Evolutionary conservation across 345 rosid genomes (phyloP).

Genomic region (Corchorus olitorius): DNA sequence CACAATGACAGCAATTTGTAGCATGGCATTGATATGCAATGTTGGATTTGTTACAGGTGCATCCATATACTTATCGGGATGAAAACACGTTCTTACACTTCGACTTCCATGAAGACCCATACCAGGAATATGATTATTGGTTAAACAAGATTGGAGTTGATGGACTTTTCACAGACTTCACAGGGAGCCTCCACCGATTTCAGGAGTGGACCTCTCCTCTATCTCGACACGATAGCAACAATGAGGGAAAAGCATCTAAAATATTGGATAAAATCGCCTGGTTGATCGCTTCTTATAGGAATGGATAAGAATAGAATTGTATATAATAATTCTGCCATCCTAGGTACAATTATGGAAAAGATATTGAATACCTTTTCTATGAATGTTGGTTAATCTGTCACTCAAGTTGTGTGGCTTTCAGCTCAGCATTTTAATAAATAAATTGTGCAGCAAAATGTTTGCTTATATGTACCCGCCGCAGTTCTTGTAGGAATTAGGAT

Average conservation of each 20-base stretch:
- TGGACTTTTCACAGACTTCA: slow-evolving; percentile 92
- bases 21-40: background rate
- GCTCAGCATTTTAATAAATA: background rate
- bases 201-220: slow-evolving; percentile 63
- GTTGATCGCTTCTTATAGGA: slow-evolving; percentile 42
- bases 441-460: background rate
- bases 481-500: no score
- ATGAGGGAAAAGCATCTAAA: slow-evolving; percentile 29
- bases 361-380: background rate
- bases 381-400: background rate
- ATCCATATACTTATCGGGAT: slow-evolving; percentile 84
- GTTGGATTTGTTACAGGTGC: slow-evolving; percentile 56
- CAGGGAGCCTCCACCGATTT: slow-evolving; percentile 73
- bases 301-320: background rate
- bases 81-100: slow-evolving; percentile 65
- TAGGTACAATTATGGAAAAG: background rate
- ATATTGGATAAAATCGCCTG: slow-evolving; percentile 46
- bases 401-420: background rate
- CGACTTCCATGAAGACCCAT: slow-evolving; percentile 71
- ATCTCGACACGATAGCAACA: slow-evolving; percentile 19
- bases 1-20: background rate
- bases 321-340: background rate
- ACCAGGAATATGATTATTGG: slow-evolving; percentile 79
- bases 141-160: slow-evolving; percentile 73
- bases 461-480: no score